Conservation (phyloP, 2,329 filamentous ascomycete species). For the Pseudonectria buxi region DNA sequence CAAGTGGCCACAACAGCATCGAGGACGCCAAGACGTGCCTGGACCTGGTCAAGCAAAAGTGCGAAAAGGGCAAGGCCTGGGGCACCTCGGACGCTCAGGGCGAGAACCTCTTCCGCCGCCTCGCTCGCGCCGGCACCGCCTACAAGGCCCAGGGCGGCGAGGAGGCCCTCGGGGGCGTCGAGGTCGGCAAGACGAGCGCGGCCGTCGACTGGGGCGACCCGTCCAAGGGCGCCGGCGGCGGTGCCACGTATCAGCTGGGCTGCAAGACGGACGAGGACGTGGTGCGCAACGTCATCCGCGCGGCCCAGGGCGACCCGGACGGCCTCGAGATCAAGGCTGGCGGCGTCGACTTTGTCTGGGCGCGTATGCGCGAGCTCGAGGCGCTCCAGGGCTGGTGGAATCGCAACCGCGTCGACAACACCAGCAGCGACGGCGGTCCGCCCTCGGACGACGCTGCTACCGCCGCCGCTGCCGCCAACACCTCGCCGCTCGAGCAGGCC, state of each 20-base stretch:
- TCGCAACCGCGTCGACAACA: slow-evolving; percentile 39
- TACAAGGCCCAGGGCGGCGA: slow-evolving; percentile 56
- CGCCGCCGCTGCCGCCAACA: slow-evolving; percentile 7
- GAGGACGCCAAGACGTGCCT: slow-evolving; percentile 90
- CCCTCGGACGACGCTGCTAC: slow-evolving; percentile 18
- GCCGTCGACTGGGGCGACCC: slow-evolving; percentile 89
- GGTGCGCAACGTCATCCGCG: slow-evolving; percentile 47
- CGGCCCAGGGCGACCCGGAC: slow-evolving; percentile 51
- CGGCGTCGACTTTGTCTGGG: slow-evolving; percentile 62
- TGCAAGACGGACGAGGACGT: slow-evolving; percentile 56
- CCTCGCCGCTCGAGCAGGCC: slow-evolving; percentile 38
- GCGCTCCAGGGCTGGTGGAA: slow-evolving; percentile 63
- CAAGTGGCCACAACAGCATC: slow-evolving; percentile 76
- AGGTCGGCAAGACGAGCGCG: slow-evolving; percentile 58
- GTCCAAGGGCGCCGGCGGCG: slow-evolving; percentile 47
- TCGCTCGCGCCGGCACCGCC: slow-evolving; percentile 56
- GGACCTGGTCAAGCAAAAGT: slow-evolving; percentile 91
- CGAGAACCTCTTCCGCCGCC: slow-evolving; percentile 84
- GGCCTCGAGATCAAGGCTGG: slow-evolving; percentile 51
- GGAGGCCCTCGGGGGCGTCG: slow-evolving; percentile 48
- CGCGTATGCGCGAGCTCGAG: slow-evolving; percentile 59
- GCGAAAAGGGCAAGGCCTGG: slow-evolving; percentile 84
- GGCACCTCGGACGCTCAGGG: slow-evolving; percentile 70
- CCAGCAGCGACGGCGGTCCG: slow-evolving; percentile 28
- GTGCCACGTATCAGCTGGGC: slow-evolving; percentile 49